Evolutionary conservation across 768 basidiomycete genomes (phyloP).

Genomic region (Russula earlei): DNA sequence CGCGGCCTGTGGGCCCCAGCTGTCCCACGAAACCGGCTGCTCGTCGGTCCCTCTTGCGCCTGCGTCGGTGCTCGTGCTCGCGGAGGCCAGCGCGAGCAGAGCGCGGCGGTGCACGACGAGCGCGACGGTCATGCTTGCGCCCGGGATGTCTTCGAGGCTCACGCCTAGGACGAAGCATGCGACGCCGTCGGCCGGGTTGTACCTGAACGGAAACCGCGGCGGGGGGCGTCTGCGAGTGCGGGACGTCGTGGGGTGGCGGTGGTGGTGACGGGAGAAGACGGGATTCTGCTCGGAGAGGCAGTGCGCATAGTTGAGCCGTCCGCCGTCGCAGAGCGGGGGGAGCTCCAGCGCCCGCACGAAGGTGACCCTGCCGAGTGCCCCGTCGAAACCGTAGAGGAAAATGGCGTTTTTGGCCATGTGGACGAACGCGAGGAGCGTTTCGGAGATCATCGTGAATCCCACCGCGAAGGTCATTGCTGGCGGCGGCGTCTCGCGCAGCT

Average conservation of each 20-base stretch:
- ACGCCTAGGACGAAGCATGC: slow-evolving; percentile 9
- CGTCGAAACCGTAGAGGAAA: background rate
- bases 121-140: slow-evolving; percentile 6
- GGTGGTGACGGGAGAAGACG: background rate
- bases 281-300: background rate
- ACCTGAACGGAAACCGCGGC: background rate
- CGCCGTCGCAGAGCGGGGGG: slow-evolving; percentile 7
- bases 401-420: slow-evolving; percentile 2
- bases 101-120: slow-evolving; percentile 3
- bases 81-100: background rate
- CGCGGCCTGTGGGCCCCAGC: background rate
- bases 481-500: background rate
- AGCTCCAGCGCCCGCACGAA: background rate
- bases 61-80: background rate
- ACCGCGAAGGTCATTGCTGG: slow-evolving; percentile 2
- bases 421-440: background rate
- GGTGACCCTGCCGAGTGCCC: background rate
- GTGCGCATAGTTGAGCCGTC: slow-evolving; percentile 2
- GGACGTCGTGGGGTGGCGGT: too few relatives aligned
- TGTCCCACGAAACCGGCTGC: background rate
- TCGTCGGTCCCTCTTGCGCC: background rate
- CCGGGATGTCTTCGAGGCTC: slow-evolving; percentile 7
- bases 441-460: background rate
- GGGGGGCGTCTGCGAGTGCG: background rate
- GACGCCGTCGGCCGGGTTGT: background rate